These are phyloP conservation scores for Amoebophrya sp. DNA, from an alignment of 169 alveolate species.

Conservation along the genomic window DNA sequence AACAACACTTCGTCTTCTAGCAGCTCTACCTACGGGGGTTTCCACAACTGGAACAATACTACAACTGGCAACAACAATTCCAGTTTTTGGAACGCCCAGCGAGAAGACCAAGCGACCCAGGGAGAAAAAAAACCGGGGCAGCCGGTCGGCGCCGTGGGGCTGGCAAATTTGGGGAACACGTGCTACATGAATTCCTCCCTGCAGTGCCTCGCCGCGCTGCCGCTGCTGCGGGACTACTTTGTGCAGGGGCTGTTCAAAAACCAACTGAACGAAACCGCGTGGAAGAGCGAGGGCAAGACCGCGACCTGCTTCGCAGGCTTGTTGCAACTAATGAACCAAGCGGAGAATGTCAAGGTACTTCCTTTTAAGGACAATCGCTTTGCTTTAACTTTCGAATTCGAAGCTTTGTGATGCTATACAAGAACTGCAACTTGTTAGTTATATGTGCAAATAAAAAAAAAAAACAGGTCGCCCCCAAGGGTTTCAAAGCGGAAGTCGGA, in stretches of 20 bases:
- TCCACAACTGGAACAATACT: neutral
- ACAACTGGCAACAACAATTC: neutral
- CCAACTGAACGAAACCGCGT: neutral
- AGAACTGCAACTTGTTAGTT: too few relatives aligned
- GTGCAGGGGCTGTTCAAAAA: neutral
- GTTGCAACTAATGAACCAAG: neutral
- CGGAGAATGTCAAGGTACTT: neutral
- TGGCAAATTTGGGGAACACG: neutral
- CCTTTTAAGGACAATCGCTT: too few relatives aligned
- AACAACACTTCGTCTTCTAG: neutral
- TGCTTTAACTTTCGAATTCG: too few relatives aligned
- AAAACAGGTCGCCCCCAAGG: neutral
- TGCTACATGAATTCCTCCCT: neutral
- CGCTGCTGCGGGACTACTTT: neutral
- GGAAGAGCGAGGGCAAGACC: neutral
- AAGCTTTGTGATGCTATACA: too few relatives aligned
- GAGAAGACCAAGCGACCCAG: neutral
- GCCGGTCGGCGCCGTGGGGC: neutral
- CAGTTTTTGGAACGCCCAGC: neutral
- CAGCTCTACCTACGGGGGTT: neutral
- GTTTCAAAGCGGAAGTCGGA: neutral
- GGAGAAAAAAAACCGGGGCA: too few relatives aligned
- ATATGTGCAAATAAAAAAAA: too few relatives aligned
- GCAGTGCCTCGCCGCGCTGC: neutral
- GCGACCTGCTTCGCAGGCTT: neutral